Evolutionary conservation across 768 basidiomycete genomes (phyloP).

Genomic region (Hydnomerulius pinastri): DNA sequence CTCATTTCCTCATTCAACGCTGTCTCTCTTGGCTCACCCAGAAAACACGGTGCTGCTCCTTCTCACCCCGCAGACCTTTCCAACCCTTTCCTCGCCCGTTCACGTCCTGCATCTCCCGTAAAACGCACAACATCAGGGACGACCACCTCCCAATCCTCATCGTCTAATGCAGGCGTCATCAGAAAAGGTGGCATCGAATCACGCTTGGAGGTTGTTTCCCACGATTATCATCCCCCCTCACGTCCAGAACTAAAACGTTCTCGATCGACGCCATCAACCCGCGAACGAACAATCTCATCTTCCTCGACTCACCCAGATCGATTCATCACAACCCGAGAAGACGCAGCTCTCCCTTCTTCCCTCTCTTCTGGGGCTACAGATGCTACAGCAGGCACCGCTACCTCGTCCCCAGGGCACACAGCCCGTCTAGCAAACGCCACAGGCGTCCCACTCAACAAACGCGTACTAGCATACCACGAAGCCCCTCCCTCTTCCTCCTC

Average conservation of each 20-base stretch:
- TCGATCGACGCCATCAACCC: constrained; percentile 67
- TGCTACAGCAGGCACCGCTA: constrained; percentile 33
- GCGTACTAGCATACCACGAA: constrained; percentile 88
- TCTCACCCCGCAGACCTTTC: constrained; percentile 46
- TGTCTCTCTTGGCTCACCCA: constrained; percentile 34
- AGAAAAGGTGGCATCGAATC: constrained; percentile 78
- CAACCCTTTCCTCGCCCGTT: constrained; percentile 64
- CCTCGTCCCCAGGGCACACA: constrained; percentile 74
- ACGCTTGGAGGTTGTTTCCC: constrained; percentile 72
- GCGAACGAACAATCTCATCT: constrained; percentile 33
- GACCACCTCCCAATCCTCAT: constrained; percentile 52
- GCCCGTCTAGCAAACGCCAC: constrained; percentile 76
- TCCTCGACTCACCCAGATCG: constrained; percentile 56
- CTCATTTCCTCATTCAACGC: constrained; percentile 41
- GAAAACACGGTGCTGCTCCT: constrained; percentile 21
- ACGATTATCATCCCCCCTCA: constrained; percentile 70
- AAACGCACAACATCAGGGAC: constrained; percentile 59
- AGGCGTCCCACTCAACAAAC: constrained; percentile 74
- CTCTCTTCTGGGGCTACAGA: constrained; percentile 61
- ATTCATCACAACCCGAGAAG: constrained; percentile 67
- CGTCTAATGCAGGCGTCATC: constrained; percentile 73
- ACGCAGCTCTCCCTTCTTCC: constrained; percentile 58
- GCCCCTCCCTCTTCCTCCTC: constrained; percentile 79
- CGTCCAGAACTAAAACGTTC: constrained; percentile 67
- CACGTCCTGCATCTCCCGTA: constrained; percentile 62